These are phyloP conservation scores for Talaromyces adpressus DNA, from an alignment of 495 filamentous ascomycete species.

Conservation along the genomic window DNA sequence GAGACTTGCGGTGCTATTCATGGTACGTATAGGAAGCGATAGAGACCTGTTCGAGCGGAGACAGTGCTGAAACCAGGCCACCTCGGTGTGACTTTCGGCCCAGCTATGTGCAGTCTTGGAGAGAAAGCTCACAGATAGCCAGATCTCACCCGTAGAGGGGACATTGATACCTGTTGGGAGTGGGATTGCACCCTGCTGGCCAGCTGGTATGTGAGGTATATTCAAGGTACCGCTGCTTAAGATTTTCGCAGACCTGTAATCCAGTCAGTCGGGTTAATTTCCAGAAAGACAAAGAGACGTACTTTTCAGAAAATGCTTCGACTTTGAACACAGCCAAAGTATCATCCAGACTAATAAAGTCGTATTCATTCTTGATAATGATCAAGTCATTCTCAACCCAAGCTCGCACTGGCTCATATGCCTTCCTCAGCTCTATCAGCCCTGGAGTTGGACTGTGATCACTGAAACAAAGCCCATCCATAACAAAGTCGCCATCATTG, in stretches of 20 bases:
- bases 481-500: conserved; percentile 58
- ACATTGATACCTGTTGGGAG: conserved; percentile 10
- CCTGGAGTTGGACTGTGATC: conserved; percentile 54
- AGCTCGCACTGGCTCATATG: conserved; percentile 45
- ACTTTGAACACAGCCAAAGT: conserved; percentile 24
- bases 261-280: neutral
- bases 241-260: conserved; percentile 10
- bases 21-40: conserved; percentile 9
- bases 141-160: conserved; percentile 12
- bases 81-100: conserved; percentile 24
- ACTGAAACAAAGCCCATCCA: conserved; percentile 56
- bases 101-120: conserved; percentile 20
- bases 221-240: conserved; percentile 12
- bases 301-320: conserved; percentile 15
- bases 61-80: conserved; percentile 25
- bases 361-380: conserved; percentile 39
- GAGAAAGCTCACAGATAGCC: conserved; percentile 26
- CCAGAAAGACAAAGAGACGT: neutral
- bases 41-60: conserved; percentile 8
- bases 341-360: conserved; percentile 45
- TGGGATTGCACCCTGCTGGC: conserved; percentile 12
- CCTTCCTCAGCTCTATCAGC: conserved; percentile 54
- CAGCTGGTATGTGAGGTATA: conserved; percentile 15
- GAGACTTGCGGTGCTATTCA: neutral
- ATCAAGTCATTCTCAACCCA: neutral